These are phyloP conservation scores for Beta lomatogona DNA, from an alignment of 179 eudicot species.

Conservation along the genomic window DNA sequence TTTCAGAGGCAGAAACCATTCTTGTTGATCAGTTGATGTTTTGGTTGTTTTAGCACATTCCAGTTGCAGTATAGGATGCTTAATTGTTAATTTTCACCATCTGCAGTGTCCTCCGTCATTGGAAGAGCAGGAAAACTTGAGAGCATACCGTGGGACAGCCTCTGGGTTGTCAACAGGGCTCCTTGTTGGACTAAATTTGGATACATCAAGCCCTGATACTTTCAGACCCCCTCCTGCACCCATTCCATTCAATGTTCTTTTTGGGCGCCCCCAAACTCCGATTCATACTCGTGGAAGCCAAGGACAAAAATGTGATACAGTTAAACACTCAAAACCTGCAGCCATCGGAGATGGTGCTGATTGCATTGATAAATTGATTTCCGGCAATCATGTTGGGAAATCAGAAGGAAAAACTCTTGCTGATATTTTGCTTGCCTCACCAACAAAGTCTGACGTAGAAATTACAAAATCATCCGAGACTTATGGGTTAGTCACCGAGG, in stretches of 20 bases:
- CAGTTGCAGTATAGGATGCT: not conserved
- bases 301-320: conserved; percentile 33
- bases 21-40: not conserved
- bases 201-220: conserved; percentile 81
- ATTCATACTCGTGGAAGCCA: conserved; percentile 38
- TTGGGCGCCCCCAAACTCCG: conserved; percentile 60
- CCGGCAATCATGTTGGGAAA: conserved; percentile 35
- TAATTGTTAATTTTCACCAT: conserved; percentile 15
- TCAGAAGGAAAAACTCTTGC: conserved; percentile 44
- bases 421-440: conserved; percentile 53
- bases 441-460: conserved; percentile 58
- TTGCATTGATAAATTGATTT: conserved; percentile 28
- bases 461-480: conserved; percentile 38
- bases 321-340: conserved; percentile 34
- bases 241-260: conserved; percentile 71
- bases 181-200: conserved; percentile 65
- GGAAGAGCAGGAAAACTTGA: conserved; percentile 62
- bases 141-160: conserved; percentile 55
- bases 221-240: conserved; percentile 83
- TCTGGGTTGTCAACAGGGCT: conserved; percentile 54
- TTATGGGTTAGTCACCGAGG: conserved; percentile 43
- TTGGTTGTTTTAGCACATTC: not conserved
- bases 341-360: conserved; percentile 28
- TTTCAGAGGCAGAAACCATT: not conserved
- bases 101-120: conserved; percentile 72